phyloP scores from a whole-genome alignment of 345 rosid species.

The Arabidopsis suecica region DNA sequence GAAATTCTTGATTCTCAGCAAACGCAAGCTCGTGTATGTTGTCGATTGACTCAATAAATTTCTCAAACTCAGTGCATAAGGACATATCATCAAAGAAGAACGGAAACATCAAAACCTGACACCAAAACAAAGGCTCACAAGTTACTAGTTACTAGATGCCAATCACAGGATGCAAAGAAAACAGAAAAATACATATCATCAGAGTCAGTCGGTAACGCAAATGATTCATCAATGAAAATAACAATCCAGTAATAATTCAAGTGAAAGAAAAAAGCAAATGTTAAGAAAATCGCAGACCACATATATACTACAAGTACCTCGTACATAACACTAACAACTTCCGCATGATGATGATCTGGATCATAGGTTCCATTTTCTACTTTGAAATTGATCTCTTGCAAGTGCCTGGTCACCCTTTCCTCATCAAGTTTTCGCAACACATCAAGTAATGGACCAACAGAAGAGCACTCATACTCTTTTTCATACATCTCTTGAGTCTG shows the following conservation, averaged over 20 bases:
- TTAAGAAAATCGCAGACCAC: background rate
- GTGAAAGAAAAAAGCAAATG: background rate
- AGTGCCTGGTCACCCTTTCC: slow-evolving; percentile 75
- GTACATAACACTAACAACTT: slow-evolving; percentile 87
- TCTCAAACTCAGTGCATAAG: slow-evolving; percentile 77
- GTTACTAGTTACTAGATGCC: slow-evolving; percentile 12
- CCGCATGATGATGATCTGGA: slow-evolving; percentile 69
- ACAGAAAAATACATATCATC: slow-evolving; percentile 17
- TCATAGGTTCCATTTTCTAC: slow-evolving; percentile 60
- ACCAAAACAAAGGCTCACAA: slow-evolving; percentile 29
- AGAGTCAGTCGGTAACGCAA: slow-evolving; percentile 4
- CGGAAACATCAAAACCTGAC: slow-evolving; percentile 97
- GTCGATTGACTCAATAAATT: slow-evolving; percentile 87
- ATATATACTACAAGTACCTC: slow-evolving; percentile 62
- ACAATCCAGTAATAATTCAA: background rate
- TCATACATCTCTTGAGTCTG: slow-evolving; percentile 82
- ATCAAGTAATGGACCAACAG: slow-evolving; percentile 82
- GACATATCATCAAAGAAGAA: slow-evolving; percentile 76
- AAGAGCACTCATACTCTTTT: slow-evolving; percentile 68
- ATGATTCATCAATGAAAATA: slow-evolving; percentile 2
- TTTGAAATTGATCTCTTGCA: slow-evolving; percentile 68
- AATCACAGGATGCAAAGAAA: slow-evolving; percentile 20
- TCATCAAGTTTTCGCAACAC: slow-evolving; percentile 77
- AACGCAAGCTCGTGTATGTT: slow-evolving; percentile 89
- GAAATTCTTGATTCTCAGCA: slow-evolving; percentile 88